phyloP scores from a whole-genome alignment of 495 filamentous ascomycete genomes.

The Evernia prunastri region DNA sequence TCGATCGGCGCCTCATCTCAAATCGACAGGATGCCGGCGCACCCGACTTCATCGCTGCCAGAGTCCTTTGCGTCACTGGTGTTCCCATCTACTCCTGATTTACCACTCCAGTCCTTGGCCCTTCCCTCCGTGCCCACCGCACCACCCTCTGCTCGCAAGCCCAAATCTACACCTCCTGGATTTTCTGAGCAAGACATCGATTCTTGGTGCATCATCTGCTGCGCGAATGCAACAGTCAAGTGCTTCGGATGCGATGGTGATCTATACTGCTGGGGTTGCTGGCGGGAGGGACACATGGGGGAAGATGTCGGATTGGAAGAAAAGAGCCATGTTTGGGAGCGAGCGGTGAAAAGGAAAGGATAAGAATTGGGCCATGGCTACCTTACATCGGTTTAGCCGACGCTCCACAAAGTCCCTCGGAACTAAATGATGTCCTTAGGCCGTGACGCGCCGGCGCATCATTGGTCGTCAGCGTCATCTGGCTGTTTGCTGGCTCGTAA shows the following conservation, averaged over 20 bases:
- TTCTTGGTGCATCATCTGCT: conserved; percentile 65
- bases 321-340: conserved; percentile 21
- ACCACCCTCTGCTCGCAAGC: conserved; percentile 12
- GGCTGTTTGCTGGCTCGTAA: neutral
- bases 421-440: neutral
- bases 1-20: neutral
- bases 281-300: conserved; percentile 62
- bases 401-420: neutral
- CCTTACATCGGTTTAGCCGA: neutral
- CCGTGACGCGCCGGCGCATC: neutral
- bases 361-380: neutral
- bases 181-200: conserved; percentile 36
- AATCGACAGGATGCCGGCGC: neutral
- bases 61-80: conserved; percentile 21
- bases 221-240: conserved; percentile 54
- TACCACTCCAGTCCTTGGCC: neutral
- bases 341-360: conserved; percentile 12
- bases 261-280: conserved; percentile 60
- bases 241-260: conserved; percentile 61
- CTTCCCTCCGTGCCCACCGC: conserved; percentile 21
- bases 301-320: conserved; percentile 28
- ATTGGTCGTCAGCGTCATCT: neutral
- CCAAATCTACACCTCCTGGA: neutral
- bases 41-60: conserved; percentile 6
- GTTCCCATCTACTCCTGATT: conserved; percentile 18